A percentile compares a stretch with the other conserved stretches of the same genome.
Conservation (phyloP, 1,284 basidiomycete genomes). For the Cryptococcus jaspeensis region DNA sequence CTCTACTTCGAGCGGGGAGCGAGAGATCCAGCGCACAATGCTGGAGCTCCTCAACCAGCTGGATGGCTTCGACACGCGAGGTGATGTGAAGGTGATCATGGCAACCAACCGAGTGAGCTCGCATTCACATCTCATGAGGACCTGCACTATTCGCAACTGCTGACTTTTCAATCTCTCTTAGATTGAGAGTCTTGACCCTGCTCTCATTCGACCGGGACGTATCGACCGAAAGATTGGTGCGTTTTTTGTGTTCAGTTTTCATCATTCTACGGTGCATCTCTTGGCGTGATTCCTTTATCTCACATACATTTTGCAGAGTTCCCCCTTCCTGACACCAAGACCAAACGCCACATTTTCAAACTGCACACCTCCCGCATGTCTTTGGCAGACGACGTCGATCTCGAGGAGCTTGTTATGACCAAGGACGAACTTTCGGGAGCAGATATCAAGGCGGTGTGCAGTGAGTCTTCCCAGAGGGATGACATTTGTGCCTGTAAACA, state of each 20-base stretch:
- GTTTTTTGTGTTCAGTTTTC: slow-evolving; percentile 18
- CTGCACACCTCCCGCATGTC: slow-evolving; percentile 97
- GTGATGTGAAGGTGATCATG: slow-evolving; percentile 89
- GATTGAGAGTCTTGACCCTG: slow-evolving; percentile 94
- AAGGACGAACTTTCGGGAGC: slow-evolving; percentile 97
- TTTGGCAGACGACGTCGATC: slow-evolving; percentile 83
- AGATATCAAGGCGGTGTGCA: slow-evolving; percentile 97
- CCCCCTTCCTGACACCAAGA: slow-evolving; percentile 91
- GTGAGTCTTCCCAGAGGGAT: slow-evolving; percentile 31
- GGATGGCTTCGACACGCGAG: slow-evolving; percentile 98
- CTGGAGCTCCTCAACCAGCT: slow-evolving; percentile 96
- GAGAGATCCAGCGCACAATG: slow-evolving; percentile 99
- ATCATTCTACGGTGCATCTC: too few species aligned
- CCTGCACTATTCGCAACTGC: neutral
- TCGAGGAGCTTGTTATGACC: slow-evolving; percentile 93
- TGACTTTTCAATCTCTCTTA: slow-evolving; percentile 84
- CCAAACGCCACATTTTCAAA: slow-evolving; percentile 96
- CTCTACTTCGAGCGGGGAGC: slow-evolving; percentile 94
- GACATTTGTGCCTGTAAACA: too few species aligned
- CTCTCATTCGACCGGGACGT: slow-evolving; percentile 94
- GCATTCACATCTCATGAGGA: neutral
- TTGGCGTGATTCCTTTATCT: too few species aligned
- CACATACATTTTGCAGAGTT: slow-evolving; percentile 59
- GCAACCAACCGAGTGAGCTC: slow-evolving; percentile 48
- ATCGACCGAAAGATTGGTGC: slow-evolving; percentile 91